phyloP scores from a whole-genome alignment of 495 filamentous ascomycete species.

The Penicillium dipodomyicola region DNA sequence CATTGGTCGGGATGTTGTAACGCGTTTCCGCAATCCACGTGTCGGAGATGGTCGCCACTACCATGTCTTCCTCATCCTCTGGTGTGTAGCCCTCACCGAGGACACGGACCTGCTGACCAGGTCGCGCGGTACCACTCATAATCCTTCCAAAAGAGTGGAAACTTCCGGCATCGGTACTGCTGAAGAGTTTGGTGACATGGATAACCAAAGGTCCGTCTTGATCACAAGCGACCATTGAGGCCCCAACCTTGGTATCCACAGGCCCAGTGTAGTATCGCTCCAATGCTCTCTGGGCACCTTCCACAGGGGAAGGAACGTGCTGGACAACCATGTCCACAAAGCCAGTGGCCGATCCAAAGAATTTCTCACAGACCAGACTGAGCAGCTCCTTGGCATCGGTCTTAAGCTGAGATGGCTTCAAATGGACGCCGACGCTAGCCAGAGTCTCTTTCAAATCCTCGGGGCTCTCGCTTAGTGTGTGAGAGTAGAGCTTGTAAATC shows the following conservation, averaged over 20 bases:
- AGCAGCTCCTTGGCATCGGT: constrained; percentile 85
- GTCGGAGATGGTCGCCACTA: constrained; percentile 77
- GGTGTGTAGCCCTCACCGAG: constrained; percentile 94
- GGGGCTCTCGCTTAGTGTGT: constrained; percentile 88
- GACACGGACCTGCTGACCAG: constrained; percentile 81
- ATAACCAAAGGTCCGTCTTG: constrained; percentile 87
- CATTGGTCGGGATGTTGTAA: constrained; percentile 87
- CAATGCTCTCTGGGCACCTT: constrained; percentile 72
- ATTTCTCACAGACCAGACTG: constrained; percentile 87
- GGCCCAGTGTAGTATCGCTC: constrained; percentile 92
- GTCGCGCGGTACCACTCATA: constrained; percentile 85
- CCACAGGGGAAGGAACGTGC: constrained; percentile 83
- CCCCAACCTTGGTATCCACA: constrained; percentile 79
- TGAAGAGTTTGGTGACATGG: constrained; percentile 91
- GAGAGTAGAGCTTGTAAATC: constrained; percentile 96
- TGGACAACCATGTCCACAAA: constrained; percentile 95
- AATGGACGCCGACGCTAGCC: constrained; percentile 70
- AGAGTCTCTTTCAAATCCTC: constrained; percentile 81
- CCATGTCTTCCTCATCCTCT: constrained; percentile 99
- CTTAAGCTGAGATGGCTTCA: constrained; percentile 91
- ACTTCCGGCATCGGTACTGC: constrained; percentile 76
- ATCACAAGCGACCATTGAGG: constrained; percentile 77
- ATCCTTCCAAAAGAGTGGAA: constrained; percentile 91
- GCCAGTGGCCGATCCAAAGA: constrained; percentile 84
- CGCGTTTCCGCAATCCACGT: constrained; percentile 92